These are phyloP conservation scores for Miamiensis avidus DNA, from an alignment of 169 alveolate species.

Conservation along the genomic window DNA sequence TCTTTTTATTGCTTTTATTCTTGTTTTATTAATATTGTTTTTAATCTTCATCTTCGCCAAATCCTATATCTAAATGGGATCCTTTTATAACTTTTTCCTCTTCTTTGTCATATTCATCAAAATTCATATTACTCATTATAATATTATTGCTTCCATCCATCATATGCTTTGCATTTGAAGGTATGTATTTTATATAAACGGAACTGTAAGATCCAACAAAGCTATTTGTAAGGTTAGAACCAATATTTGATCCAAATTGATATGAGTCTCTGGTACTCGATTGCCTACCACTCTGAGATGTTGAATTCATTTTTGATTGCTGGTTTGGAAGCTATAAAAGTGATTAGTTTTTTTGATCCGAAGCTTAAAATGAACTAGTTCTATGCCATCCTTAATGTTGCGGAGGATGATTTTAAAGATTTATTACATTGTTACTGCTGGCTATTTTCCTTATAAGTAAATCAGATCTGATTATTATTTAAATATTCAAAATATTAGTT, in stretches of 20 bases:
- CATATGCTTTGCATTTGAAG: neutral
- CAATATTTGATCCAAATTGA: neutral
- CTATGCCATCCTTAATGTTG: neutral
- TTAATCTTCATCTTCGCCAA: too few relatives aligned
- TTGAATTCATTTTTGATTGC: neutral
- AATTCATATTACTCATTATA: neutral
- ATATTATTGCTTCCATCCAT: neutral
- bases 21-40: too few relatives aligned
- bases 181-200: neutral
- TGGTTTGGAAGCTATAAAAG: neutral
- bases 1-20: too few relatives aligned
- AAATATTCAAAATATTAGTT: too few relatives aligned
- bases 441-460: neutral
- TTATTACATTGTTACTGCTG: too few relatives aligned
- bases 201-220: neutral
- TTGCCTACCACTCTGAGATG: neutral
- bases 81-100: neutral
- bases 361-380: neutral
- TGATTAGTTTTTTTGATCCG: neutral
- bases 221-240: neutral
- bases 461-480: too few relatives aligned
- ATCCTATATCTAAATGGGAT: neutral
- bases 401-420: neutral
- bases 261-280: neutral
- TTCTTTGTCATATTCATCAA: neutral